Evolutionary conservation across 768 basidiomycete species (phyloP).

Genomic region (Rhodotorula babjevae): DNA sequence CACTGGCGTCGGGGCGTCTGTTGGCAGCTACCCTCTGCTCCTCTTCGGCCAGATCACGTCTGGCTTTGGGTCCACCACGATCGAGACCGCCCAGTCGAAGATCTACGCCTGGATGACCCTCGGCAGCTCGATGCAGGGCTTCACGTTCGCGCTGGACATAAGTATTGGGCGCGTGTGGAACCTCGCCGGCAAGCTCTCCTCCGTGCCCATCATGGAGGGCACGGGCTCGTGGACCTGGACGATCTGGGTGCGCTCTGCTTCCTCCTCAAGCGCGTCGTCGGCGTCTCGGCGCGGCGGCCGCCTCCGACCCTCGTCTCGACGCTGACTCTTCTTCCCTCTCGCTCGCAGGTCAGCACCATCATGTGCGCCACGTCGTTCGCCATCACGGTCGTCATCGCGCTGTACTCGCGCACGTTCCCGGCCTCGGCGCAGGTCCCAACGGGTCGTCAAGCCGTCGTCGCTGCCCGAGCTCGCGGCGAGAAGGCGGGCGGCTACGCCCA

Average conservation of each 20-base stretch:
- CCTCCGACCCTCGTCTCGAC: no score
- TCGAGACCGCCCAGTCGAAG: constrained; percentile 22
- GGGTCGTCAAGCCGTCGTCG: constrained; percentile 6
- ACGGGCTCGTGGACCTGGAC: constrained; percentile 9
- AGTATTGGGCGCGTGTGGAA: constrained; percentile 14
- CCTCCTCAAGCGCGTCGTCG: not conserved
- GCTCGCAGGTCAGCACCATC: constrained; percentile 11
- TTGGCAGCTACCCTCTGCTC: not conserved
- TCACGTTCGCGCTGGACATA: constrained; percentile 21
- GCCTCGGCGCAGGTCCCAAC: constrained; percentile 2
- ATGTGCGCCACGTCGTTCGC: constrained; percentile 8
- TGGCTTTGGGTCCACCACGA: constrained; percentile 14
- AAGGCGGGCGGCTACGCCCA: not conserved
- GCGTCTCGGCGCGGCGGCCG: no score
- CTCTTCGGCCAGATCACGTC: constrained; percentile 17
- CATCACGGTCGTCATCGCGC: constrained; percentile 3
- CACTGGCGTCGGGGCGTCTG: constrained; percentile 1
- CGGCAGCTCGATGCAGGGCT: constrained; percentile 8
- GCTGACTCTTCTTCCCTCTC: not conserved
- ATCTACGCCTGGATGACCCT: constrained; percentile 9
- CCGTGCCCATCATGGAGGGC: constrained; percentile 19
- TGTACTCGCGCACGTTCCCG: constrained; percentile 19
- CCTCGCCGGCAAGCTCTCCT: constrained; percentile 8
- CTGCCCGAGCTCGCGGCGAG: not conserved
- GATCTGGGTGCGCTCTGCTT: constrained; percentile 16